Base-by-base conservation (phyloP, 2,329 filamentous ascomycete genomes). In the Calonectria leucothoes region DNA sequence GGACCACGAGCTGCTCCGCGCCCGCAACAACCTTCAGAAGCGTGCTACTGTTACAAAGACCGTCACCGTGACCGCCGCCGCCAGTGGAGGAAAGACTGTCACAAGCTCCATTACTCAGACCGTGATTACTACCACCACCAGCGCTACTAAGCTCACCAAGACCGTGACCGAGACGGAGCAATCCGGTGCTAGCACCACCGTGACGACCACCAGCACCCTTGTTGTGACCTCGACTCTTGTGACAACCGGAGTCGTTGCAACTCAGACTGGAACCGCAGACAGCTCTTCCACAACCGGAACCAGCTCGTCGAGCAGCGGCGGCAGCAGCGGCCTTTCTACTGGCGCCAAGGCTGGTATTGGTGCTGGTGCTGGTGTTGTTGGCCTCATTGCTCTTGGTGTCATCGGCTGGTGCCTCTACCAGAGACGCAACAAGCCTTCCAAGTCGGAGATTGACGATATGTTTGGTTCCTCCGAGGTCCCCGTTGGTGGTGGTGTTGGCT, bases 271-370 rank as follows among this genome's bases (percentile, higher is more conserved):
- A 72, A 77, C 74, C 51, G 55, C 49, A 12, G 74, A 80, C 66
- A 77, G 78, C 12, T 59, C 76, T 66, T 73, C 75, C 27, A 74
- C 72, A 27, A 75, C 72, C 42, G 70, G 64, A 61, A 70, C 67
- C 12, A 51, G 77, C 45, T 69, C 55, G 17, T 66, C 75, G 23
- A 72, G 59, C 57, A 69, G 55, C 70, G 48, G 67, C 42, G 55
- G 71, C 37, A 75, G 72, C 73, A 75, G 77, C 12, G 84, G 85
- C 6, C 81, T 87, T 12, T 84, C 83, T 1, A 85, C 82, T 8
- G 86, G 85, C 33, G 86, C 85, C 73, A 86, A 87, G 83, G 84
- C 84, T 52, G 86, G 86, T 68, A 87, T 87, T 45, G 86, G 86
- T 67, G 83, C 82, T 27, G 86, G 84, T 65, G 83, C 81, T 23